These are phyloP conservation scores for Guadua angustifolia DNA, from an alignment of 176 grass and related monocot species.

Conservation along the genomic window DNA sequence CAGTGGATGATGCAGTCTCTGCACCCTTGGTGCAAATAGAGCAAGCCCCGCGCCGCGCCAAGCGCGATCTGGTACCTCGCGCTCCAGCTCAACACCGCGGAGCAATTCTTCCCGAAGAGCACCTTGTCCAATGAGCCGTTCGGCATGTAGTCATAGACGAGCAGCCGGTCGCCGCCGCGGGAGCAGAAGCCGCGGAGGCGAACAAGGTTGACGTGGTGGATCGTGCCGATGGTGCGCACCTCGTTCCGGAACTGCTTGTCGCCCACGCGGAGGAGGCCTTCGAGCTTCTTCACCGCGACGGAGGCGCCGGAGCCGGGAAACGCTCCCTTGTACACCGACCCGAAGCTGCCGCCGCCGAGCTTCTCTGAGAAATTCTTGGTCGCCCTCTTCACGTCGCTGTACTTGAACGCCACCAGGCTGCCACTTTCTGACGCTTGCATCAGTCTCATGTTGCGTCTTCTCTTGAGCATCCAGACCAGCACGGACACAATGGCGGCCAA, in stretches of 20 bases:
- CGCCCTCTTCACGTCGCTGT: conserved; percentile 39
- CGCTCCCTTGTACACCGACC: conserved; percentile 52
- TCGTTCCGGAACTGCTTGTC: conserved; percentile 61
- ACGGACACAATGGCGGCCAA: neutral
- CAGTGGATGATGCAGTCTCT: conserved; percentile 40
- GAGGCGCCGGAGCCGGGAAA: neutral
- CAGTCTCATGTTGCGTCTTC: neutral
- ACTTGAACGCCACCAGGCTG: conserved; percentile 40
- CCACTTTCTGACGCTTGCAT: conserved; percentile 19
- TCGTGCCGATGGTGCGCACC: conserved; percentile 54
- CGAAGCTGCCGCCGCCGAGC: conserved; percentile 56
- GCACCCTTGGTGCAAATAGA: conserved; percentile 20
- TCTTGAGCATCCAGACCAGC: neutral
- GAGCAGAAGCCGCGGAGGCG: conserved; percentile 56
- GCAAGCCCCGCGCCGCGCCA: conserved; percentile 45
- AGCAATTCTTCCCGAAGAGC: conserved; percentile 36
- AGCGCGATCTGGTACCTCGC: conserved; percentile 48
- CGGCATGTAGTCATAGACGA: conserved; percentile 58
- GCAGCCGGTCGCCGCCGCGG: conserved; percentile 22
- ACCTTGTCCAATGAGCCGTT: conserved; percentile 51
- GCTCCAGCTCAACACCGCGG: conserved; percentile 38
- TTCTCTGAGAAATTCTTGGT: conserved; percentile 62
- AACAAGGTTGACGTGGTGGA: conserved; percentile 63
- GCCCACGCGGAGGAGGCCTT: conserved; percentile 35
- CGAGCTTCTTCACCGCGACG: conserved; percentile 60